These are phyloP conservation scores for Irineochytrium annulatum DNA, from an alignment of 192 early-diverging fungal species.

Conservation along the genomic window DNA sequence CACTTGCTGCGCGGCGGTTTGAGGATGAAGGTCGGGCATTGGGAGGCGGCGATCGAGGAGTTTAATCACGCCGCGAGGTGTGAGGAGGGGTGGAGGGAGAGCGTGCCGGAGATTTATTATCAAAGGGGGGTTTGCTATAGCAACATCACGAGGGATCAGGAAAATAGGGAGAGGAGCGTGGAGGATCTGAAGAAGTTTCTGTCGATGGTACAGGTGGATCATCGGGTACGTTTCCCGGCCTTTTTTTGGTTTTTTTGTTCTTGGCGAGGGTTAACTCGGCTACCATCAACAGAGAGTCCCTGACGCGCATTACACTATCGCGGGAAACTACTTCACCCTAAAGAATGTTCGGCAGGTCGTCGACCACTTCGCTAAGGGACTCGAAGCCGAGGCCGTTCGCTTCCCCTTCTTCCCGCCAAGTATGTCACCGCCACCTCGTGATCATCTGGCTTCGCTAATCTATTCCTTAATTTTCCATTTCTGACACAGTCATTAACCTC, in stretches of 20 bases:
- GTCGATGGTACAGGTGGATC: conserved; percentile 8
- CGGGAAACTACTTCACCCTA: conserved; percentile 21
- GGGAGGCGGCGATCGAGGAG: conserved; percentile 25
- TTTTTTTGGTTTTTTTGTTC: conserved; percentile 5
- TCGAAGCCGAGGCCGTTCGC: conserved; percentile 24
- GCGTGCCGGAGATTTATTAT: conserved; percentile 25
- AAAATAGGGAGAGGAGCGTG: conserved; percentile 12
- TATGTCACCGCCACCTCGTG: conserved; percentile 8
- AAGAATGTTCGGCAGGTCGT: conserved; percentile 20
- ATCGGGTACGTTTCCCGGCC: conserved; percentile 13
- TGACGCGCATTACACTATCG: conserved; percentile 36
- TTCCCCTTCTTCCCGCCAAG: conserved; percentile 26
- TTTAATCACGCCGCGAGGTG: conserved; percentile 10
- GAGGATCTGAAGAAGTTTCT: conserved; percentile 20
- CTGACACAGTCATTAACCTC: conserved; percentile 18
- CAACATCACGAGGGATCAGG: conserved; percentile 20
- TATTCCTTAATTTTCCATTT: not conserved
- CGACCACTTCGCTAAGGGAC: conserved; percentile 24
- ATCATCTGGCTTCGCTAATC: not conserved
- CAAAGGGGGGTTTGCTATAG: conserved; percentile 25
- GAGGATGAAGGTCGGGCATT: conserved; percentile 11
- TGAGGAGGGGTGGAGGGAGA: conserved; percentile 7
- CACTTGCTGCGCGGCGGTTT: conserved; percentile 15
- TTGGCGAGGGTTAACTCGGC: not conserved
- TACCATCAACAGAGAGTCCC: conserved; percentile 20